Evolutionary conservation across 139 green algal species (phyloP), one percentile per base, ranked within the genome.

Genomic region (Chlamydomonas sp.): DNA sequence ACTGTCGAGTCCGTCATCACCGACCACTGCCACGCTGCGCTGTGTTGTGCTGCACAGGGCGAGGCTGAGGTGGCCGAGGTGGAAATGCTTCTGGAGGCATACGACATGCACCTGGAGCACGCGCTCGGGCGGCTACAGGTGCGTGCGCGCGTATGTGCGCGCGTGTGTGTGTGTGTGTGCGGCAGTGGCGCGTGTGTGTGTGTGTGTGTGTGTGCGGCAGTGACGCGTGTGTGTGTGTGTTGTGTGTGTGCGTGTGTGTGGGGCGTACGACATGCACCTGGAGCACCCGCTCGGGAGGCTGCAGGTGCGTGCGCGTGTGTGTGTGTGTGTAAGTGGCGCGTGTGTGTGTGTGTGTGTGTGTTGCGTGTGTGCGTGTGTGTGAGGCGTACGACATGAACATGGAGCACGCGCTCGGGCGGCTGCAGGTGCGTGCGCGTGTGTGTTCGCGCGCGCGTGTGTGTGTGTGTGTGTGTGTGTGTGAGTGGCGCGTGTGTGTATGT

Each of bases 61-160:
- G 63, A 70, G 58, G 65, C 69, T 36, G 64, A 77, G 48, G 68
- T 81, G n/a, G 72, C 77, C 5, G 73, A 82, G 13, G 78, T 84
- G 60, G 76, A 85, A 69, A 85, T 85, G 82, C 61, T 88, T 39
- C 64, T 88, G 63, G 78, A 85, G 70, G 76, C 79, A 3, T 85
- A 88, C 68, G 78, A 82, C 61, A 85, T 88, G 78, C 79, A 86
- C 48, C 29, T 90, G 13, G 85, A 94, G 72, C 85, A 90, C 62
- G 88, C 85, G 8, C 88, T 77, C 73, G 91, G 89, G 71, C 82
- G 85, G 57, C 76, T 95, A 66, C 77, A 82, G 71, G 73, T 76
- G 43, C 26, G 62, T 58, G 6, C 10, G 43, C 16, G 13, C 16
- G 43, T 54, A 54, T 54, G 43, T 13, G 43, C 16, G 13, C 20